These are phyloP conservation scores for Daldinia sp. DNA, from an alignment of 2,329 filamentous ascomycete species.

Conservation along the genomic window DNA sequence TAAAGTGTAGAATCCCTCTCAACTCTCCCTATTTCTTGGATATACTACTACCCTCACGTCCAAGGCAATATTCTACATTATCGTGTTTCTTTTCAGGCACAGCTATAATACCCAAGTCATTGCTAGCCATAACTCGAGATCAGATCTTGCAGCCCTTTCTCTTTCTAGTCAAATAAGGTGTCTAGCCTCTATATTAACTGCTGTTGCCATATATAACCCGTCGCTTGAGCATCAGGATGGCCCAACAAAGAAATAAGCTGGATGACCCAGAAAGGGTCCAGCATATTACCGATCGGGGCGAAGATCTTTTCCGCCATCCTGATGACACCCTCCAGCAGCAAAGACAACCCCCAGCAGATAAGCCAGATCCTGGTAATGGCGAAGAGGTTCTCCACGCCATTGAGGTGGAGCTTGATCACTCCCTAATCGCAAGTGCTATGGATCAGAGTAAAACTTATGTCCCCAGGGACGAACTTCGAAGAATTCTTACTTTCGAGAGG, in stretches of 20 bases:
- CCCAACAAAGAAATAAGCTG: not conserved
- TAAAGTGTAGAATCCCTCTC: not conserved
- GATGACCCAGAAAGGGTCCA: constrained; percentile 20
- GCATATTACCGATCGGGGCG: constrained; percentile 19
- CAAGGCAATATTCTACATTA: not conserved
- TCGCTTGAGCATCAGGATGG: not conserved
- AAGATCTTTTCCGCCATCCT: not conserved
- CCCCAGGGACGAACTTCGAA: constrained; percentile 10
- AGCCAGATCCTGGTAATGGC: not conserved
- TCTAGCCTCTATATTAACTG: not conserved
- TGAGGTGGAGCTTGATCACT: constrained; percentile 13
- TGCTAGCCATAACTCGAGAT: not conserved
- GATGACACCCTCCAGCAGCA: not conserved
- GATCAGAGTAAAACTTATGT: constrained; percentile 20
- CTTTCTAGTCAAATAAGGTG: not conserved
- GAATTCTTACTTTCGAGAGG: constrained; percentile 23
- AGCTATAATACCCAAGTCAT: not conserved
- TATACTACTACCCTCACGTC: not conserved
- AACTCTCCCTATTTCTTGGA: not conserved
- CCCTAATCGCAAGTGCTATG: constrained; percentile 8
- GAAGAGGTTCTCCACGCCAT: constrained; percentile 4
- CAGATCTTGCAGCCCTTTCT: not conserved
- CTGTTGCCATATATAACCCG: not conserved
- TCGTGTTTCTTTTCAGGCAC: not conserved
- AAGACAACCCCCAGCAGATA: not conserved